Conservation (phyloP, 768 basidiomycete species). For the Tricholoma flavovirens region DNA sequence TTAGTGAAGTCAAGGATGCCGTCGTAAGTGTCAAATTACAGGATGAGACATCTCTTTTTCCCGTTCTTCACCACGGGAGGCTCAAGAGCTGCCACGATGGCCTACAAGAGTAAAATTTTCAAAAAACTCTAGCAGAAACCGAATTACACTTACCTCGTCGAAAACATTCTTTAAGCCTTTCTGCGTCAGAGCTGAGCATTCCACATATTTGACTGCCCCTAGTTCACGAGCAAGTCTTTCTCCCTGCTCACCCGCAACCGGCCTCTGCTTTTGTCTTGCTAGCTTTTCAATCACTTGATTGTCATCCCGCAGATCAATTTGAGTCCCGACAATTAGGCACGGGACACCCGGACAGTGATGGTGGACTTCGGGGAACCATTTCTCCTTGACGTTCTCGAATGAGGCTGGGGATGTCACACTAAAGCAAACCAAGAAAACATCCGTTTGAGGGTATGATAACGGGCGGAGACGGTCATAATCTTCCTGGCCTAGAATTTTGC, state of each 20-base stretch:
- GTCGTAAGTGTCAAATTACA: conserved; percentile 42
- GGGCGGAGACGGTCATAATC: conserved; percentile 99
- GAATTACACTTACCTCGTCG: conserved; percentile 68
- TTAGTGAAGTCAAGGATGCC: conserved; percentile 18
- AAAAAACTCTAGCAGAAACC: conserved; percentile 5
- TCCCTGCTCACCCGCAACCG: conserved; percentile 82
- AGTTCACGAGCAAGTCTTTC: conserved; percentile 95
- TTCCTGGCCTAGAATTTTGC: conserved; percentile 73
- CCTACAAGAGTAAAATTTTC: conserved; percentile 39
- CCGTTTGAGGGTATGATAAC: conserved; percentile 98
- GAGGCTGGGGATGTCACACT: conserved; percentile 97
- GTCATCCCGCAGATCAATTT: conserved; percentile 95
- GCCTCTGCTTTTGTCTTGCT: conserved; percentile 92
- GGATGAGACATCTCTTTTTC: conserved; percentile 75
- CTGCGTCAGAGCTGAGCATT: conserved; percentile 98
- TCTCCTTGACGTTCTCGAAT: conserved; percentile 99
- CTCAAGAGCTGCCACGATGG: conserved; percentile 97
- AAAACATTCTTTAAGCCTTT: conserved; percentile 99
- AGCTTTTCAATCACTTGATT: conserved; percentile 91
- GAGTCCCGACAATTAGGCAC: conserved; percentile 98
- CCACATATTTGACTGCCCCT: conserved; percentile 98
- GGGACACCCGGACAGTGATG: conserved; percentile 99
- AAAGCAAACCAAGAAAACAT: conserved; percentile 99
- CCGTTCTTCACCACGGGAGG: conserved; percentile 88
- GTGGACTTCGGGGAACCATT: conserved; percentile 99